Conservation (phyloP, 768 basidiomycete genomes). For the Auricularia heimuer region DNA sequence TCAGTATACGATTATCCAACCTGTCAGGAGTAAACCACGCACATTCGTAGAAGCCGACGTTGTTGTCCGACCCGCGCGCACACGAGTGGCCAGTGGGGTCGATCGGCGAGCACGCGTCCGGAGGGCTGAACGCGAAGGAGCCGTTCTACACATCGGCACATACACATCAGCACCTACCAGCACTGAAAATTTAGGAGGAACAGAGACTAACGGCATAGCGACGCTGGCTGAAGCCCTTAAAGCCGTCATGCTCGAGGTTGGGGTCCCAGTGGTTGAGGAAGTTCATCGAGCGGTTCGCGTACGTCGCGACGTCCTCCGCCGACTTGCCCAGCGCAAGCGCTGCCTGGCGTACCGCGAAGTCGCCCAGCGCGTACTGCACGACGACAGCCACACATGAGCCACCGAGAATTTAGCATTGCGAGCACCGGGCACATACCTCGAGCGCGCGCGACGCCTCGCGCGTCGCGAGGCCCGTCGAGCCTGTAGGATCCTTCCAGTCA, state of each 20-base stretch:
- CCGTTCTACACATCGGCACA: conserved; percentile 29
- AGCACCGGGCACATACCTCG: conserved; percentile 24
- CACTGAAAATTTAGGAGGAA: neutral
- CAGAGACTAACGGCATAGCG: conserved; percentile 28
- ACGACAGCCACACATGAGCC: too few relatives aligned
- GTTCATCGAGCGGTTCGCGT: conserved; percentile 42
- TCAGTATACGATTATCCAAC: too few relatives aligned
- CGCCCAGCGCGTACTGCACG: conserved; percentile 36
- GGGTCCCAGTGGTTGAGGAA: conserved; percentile 43
- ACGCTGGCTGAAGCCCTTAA: conserved; percentile 37
- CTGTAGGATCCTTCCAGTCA: conserved; percentile 38
- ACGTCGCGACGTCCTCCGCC: conserved; percentile 28
- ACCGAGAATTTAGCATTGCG: too few relatives aligned
- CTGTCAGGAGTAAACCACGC: too few relatives aligned
- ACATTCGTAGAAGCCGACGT: conserved; percentile 45
- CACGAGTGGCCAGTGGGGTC: conserved; percentile 39
- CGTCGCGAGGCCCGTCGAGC: conserved; percentile 36
- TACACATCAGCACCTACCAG: neutral
- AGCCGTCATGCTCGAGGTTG: conserved; percentile 35
- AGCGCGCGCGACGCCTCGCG: conserved; percentile 40
- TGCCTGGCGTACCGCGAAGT: conserved; percentile 46
- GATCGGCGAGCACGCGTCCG: conserved; percentile 40
- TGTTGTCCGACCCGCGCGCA: conserved; percentile 38
- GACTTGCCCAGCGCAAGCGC: conserved; percentile 32
- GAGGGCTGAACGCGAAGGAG: conserved; percentile 39